Evolutionary conservation across 352 stramenopile genomes (phyloP).

Genomic region (Pythium brassicae): DNA sequence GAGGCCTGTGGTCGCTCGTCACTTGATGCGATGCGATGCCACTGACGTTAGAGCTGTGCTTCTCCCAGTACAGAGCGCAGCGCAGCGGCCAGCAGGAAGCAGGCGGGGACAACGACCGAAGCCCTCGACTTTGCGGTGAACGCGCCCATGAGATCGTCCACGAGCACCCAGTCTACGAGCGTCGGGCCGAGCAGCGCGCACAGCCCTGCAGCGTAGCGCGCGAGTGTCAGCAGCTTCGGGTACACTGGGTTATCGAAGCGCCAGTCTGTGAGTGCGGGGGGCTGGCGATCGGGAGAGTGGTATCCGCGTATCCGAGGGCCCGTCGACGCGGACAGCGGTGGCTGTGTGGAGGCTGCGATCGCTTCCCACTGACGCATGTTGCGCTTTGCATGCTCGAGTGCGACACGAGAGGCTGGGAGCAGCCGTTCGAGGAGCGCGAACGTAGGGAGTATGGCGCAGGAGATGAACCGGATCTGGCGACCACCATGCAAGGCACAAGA

Average conservation of each 20-base stretch:
- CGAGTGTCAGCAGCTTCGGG: not conserved
- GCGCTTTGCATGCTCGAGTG: constrained; percentile 4
- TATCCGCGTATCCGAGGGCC: not conserved
- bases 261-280: not conserved
- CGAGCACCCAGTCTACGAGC: not conserved
- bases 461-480: constrained; percentile 26
- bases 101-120: not conserved
- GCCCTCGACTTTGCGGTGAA: not conserved
- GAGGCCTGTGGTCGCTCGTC: not conserved
- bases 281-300: not conserved
- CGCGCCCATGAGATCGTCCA: not conserved
- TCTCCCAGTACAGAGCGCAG: not conserved
- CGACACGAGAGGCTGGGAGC: constrained; percentile 11
- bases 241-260: not conserved
- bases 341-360: not conserved
- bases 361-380: constrained; percentile 18
- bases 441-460: constrained; percentile 18
- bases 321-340: not conserved
- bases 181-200: not conserved
- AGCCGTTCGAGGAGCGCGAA: constrained; percentile 18
- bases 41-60: not conserved
- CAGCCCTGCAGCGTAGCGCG: too few relatives aligned
- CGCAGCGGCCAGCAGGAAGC: not conserved
- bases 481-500: not conserved
- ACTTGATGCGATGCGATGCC: not conserved